Conservation (phyloP, 179 eudicot genomes). For the Spinacia oleracea region DNA sequence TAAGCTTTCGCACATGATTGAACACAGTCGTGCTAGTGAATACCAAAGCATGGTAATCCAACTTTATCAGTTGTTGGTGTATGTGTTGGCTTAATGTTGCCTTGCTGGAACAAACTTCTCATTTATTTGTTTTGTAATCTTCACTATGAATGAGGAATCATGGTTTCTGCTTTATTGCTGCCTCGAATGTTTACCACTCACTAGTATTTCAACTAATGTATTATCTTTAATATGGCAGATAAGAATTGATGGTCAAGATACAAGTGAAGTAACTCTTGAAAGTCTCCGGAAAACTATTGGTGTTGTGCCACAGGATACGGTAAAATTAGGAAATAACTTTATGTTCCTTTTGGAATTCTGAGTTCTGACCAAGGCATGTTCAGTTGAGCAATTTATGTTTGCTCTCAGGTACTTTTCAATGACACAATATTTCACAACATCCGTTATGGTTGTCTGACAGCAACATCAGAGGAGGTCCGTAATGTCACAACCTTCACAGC, state of each 20-base stretch:
- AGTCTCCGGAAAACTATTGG: slow-evolving; percentile 80
- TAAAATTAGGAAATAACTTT: slow-evolving; percentile 31
- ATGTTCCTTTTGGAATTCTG: background rate
- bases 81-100: background rate
- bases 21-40: background rate
- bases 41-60: background rate
- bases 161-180: slow-evolving; percentile 13
- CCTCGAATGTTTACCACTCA: background rate
- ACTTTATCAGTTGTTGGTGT: background rate
- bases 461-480: slow-evolving; percentile 74
- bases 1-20: too few relatives aligned
- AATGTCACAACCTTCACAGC: background rate
- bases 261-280: slow-evolving; percentile 66
- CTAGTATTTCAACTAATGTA: background rate
- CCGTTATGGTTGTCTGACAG: slow-evolving; percentile 81
- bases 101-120: too few relatives aligned
- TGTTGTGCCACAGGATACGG: slow-evolving; percentile 97
- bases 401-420: slow-evolving; percentile 81
- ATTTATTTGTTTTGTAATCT: background rate
- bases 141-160: background rate
- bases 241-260: slow-evolving; percentile 84
- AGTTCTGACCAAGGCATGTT: slow-evolving; percentile 10
- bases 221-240: slow-evolving; percentile 42
- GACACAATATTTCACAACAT: slow-evolving; percentile 95
- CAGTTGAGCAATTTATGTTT: slow-evolving; percentile 9